Percentiles rank a stretch among this genome's conserved stretches.
Conservation (phyloP, 2,329 filamentous ascomycete genomes). For the Trichoderma oligosporum region DNA sequence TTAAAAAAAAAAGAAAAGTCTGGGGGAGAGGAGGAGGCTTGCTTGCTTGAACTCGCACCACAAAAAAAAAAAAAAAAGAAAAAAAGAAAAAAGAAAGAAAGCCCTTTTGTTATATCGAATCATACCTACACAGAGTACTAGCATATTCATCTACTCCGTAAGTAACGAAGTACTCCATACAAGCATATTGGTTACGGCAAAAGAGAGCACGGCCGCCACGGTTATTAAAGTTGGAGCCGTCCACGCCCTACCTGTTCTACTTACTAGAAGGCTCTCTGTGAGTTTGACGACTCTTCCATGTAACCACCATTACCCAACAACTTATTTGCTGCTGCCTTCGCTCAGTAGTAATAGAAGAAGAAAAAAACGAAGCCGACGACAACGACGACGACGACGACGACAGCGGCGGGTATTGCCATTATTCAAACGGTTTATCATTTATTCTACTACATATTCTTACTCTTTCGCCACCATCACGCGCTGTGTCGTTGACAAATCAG, state of each 20-base stretch:
- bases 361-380: neutral
- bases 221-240: constrained; percentile 9
- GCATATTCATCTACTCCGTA: neutral
- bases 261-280: neutral
- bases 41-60: no score
- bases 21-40: no score
- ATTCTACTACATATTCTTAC: neutral
- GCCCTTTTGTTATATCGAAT: no score
- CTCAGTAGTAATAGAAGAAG: neutral
- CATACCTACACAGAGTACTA: no score
- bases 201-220: no score
- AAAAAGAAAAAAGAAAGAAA: neutral
- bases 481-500: neutral
- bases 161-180: neutral
- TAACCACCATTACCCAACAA: neutral
- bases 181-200: neutral
- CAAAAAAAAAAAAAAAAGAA: neutral
- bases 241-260: neutral
- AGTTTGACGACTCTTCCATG: neutral
- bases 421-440: neutral
- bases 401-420: no score
- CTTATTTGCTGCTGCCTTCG: neutral
- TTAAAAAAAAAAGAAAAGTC: neutral
- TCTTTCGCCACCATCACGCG: neutral
- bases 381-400: neutral